Evolutionary conservation across 306 rosid genomes (phyloP), one percentile per base, ranked within the genome.

Genomic region (Cajanus cajan): DNA sequence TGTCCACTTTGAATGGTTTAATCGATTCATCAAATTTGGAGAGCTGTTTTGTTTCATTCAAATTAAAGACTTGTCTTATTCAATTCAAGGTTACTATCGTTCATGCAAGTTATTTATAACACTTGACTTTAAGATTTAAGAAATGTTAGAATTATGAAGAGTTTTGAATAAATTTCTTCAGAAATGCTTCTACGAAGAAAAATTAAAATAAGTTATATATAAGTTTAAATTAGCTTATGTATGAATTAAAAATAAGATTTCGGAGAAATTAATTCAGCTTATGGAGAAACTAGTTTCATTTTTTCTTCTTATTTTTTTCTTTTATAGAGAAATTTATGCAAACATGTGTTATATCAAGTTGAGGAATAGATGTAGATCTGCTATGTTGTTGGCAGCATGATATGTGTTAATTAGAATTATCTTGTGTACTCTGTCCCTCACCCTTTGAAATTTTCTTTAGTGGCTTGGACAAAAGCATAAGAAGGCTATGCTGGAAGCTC

Each of bases 401-500:
- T 33, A 63, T 2, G 47, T 55, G 71, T 34, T 43, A 36, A 41
- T 19, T 57, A 39, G 21, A 69, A 68, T 66, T 68, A 2, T 59
- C 34, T 68, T 28, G 52, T 68, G 57, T 24, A 57, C 21, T 55
- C 19, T 22, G 22, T 16, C n/a, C 13, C 71, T 74, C 18, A 84
- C 4, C 63, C 15, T 11, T 13, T 80, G 41, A 78, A 47, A 18
- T 16, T 57, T 74, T 64, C 43, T 78, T 15, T 50, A 85, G 86
- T 82, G 78, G 77, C 51, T 82, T 18, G 82, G 55, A 66, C 36
- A 77, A 40, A 81, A 39, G 63, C 81, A 80, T 7, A 86, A 86
- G 87, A 95, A 57, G 71, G 92, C 97, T 76, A 73, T 95, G 40
- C 89, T 88, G 19, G 97, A 91, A 69, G 98, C 99, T 79, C 85